These are phyloP conservation scores for Russula ochroleuca DNA, from an alignment of 768 basidiomycete species.

Conservation along the genomic window DNA sequence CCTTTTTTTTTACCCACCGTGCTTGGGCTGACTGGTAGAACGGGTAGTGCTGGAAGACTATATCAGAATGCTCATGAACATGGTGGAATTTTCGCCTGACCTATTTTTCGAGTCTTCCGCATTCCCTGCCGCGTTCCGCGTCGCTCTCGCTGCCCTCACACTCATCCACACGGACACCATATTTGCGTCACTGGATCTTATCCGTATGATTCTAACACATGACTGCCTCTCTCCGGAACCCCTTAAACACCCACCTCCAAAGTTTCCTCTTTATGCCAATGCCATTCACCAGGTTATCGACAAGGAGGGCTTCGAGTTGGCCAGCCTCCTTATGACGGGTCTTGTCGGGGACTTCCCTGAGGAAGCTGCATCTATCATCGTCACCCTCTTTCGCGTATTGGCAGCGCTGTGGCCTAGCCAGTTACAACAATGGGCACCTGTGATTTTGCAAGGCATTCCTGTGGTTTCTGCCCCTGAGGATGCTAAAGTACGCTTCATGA, in stretches of 20 bases:
- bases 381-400: slow-evolving; percentile 72
- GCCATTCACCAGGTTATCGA: slow-evolving; percentile 58
- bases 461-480: slow-evolving; percentile 53
- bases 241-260: slow-evolving; percentile 47
- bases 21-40: slow-evolving; percentile 1
- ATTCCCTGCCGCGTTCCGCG: slow-evolving; percentile 74
- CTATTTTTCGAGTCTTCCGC: slow-evolving; percentile 73
- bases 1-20: not conserved
- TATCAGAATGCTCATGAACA: slow-evolving; percentile 67
- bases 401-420: slow-evolving; percentile 63
- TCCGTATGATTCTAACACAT: slow-evolving; percentile 71
- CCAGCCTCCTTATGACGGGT: slow-evolving; percentile 67
- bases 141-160: slow-evolving; percentile 71
- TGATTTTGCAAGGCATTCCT: slow-evolving; percentile 68
- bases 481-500: slow-evolving; percentile 67
- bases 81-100: slow-evolving; percentile 65
- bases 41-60: slow-evolving; percentile 94
- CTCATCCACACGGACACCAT: slow-evolving; percentile 80
- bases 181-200: slow-evolving; percentile 76
- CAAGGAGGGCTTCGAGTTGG: slow-evolving; percentile 68
- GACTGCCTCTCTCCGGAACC: slow-evolving; percentile 53
- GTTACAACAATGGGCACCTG: slow-evolving; percentile 67
- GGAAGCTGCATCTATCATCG: slow-evolving; percentile 67
- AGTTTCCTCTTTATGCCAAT: slow-evolving; percentile 56
- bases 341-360: slow-evolving; percentile 86